Percentiles rank a stretch among this genome's conserved stretches.
These are phyloP conservation scores for Saitoella complicata DNA, from an alignment of 805 yeast species.

Conservation along the genomic window DNA sequence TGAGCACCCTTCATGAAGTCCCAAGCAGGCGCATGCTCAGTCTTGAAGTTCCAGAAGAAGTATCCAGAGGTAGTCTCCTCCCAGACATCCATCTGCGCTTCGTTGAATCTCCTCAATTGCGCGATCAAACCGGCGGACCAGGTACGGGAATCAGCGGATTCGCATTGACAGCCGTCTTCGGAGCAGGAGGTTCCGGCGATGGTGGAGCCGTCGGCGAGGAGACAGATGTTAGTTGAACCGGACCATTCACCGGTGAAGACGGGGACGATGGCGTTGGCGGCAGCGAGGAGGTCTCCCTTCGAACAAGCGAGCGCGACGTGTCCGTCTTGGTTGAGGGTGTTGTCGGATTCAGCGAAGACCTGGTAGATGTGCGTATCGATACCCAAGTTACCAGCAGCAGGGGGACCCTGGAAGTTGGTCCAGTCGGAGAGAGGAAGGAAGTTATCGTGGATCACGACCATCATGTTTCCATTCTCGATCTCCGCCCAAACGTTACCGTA, in stretches of 20 bases:
- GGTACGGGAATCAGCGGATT: slow-evolving; percentile 26
- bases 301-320: slow-evolving; percentile 7
- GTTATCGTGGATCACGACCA: slow-evolving; percentile 69
- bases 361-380: slow-evolving; percentile 86
- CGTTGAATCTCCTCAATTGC: slow-evolving; percentile 55
- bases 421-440: slow-evolving; percentile 47
- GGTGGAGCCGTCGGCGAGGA: slow-evolving; percentile 37
- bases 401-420: slow-evolving; percentile 33
- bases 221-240: slow-evolving; percentile 38
- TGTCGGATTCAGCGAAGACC: slow-evolving; percentile 44
- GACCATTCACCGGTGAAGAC: slow-evolving; percentile 67
- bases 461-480: slow-evolving; percentile 23
- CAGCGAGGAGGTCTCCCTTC: slow-evolving; percentile 1
- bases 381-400: slow-evolving; percentile 40
- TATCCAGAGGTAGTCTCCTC: slow-evolving; percentile 55
- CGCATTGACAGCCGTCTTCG: slow-evolving; percentile 41
- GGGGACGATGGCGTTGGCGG: slow-evolving; percentile 17
- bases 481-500: slow-evolving; percentile 45
- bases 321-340: slow-evolving; percentile 6
- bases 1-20: slow-evolving; percentile 47
- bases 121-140: slow-evolving; percentile 45
- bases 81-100: slow-evolving; percentile 79
- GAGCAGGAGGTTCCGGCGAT: slow-evolving; percentile 76
- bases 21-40: slow-evolving; percentile 72
- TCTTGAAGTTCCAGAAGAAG: slow-evolving; percentile 88